Evolutionary conservation across 192 early-diverging fungal species (phyloP).

Genomic region (Coemansia sp.): DNA sequence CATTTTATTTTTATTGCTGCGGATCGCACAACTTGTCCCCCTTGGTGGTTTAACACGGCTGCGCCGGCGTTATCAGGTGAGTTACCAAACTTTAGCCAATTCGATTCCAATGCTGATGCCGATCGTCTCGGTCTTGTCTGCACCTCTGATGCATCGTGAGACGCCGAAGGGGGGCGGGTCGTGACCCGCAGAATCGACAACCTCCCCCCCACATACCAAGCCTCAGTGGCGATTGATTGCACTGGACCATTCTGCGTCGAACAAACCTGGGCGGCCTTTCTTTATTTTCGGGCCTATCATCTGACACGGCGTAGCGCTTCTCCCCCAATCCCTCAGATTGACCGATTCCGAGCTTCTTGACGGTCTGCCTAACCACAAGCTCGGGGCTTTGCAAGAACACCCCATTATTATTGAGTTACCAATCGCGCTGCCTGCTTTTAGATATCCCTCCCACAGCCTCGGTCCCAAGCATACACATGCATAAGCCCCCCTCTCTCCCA

Average conservation of each 20-base stretch:
- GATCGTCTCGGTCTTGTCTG: not conserved
- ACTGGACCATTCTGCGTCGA: not conserved
- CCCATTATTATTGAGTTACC: conserved; percentile 2
- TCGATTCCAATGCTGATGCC: not conserved
- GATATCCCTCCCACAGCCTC: not conserved
- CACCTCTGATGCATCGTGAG: conserved; percentile 2
- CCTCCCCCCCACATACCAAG: not conserved
- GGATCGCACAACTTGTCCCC: not conserved
- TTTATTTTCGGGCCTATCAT: not conserved
- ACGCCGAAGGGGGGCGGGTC: conserved; percentile 1
- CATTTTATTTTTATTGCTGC: not conserved
- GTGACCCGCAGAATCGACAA: conserved; percentile 3
- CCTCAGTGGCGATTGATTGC: conserved; percentile 6
- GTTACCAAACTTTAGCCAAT: not conserved
- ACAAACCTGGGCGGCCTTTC: not conserved
- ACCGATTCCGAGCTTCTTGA: not conserved
- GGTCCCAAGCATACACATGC: not conserved
- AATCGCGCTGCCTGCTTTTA: not conserved
- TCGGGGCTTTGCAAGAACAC: not conserved
- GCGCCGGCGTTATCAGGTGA: not conserved
- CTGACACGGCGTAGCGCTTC: not conserved
- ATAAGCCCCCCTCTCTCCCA: not conserved
- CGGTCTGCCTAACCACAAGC: not conserved
- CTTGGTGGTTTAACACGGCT: not conserved
- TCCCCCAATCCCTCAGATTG: conserved; percentile 3